Base-by-base conservation (phyloP, 1,284 basidiomycete genomes). In the Ustilago sp. region DNA sequence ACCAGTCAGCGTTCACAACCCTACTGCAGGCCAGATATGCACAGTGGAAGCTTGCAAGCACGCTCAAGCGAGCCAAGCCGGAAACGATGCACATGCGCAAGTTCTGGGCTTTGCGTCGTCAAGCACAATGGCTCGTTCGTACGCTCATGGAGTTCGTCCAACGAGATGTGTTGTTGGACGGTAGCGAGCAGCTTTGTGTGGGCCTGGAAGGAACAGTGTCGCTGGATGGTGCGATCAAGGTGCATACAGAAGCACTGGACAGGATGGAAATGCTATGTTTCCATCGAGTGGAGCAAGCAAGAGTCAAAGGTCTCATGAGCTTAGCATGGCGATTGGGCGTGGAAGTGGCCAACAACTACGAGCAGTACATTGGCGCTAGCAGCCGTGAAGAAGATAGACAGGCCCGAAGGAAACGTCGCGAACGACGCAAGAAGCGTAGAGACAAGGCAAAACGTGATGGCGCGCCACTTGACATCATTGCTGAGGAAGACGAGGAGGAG, bases 251-350 rank as follows among this genome's bases (percentile, higher is more conserved):
- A 41, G 62, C 68, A 7, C 39, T 74, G 5, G 63, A 50, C 2
- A 64, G 51, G 36, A 71, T 74, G 53, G 63, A 56, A 43, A 56
- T 60, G 59, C 68, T 74, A 32, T 74, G 76, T 63, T 78, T 78
- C 53, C 55, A 68, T 19, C 57, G 64, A 2, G 4, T 36, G 19
- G 67, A 63, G 13, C 75, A 77, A 34, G 52, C 36, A 3, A 68
- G 63, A 36, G 58, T 77, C 9, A 63, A 67, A 45, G 70, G 68
- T 31, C 61, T 67, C 9, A 59, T 77, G n/a, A 19, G 45, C 34
- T 61, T 47, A 8, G 67, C 61, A 5, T 62, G 68, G 61, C 55
- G 57, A 17, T 43, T 77, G n/a, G 64, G 64, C 9, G 59, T 59
- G 4, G 70, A 70, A 28, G 62, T 77, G 31, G 71, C 66, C n/a